These are phyloP conservation scores for Acanthamoeba castellanii DNA, from an alignment of 208 protist species.

Conservation along the genomic window DNA sequence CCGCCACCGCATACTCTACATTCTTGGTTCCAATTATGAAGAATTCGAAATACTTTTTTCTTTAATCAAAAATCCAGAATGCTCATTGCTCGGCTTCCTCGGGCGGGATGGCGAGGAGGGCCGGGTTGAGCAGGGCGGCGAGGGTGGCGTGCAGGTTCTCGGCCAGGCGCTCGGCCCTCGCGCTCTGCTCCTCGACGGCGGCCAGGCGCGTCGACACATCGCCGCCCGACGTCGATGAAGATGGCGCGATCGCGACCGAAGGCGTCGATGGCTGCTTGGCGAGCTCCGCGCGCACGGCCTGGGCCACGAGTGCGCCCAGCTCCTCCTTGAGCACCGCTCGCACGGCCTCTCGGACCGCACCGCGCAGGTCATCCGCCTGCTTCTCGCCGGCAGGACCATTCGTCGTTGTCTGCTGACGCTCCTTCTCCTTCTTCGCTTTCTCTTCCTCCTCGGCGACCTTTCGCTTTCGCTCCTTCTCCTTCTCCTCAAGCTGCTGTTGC, in stretches of 20 bases:
- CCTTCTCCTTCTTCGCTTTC: not conserved
- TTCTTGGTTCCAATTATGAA: not conserved
- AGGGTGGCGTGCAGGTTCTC: not conserved
- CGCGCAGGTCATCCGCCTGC: not conserved
- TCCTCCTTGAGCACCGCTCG: not conserved
- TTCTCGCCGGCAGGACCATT: not conserved
- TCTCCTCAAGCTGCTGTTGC: not conserved
- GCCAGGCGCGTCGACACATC: not conserved
- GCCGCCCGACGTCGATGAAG: not conserved
- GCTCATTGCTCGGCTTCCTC: not conserved
- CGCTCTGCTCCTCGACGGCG: slow-evolving; percentile 8
- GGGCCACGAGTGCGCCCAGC: not conserved
- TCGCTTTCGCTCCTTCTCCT: not conserved
- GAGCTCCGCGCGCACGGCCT: not conserved
- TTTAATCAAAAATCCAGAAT: not conserved
- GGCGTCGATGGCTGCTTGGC: not conserved
- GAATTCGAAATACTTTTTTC: no score
- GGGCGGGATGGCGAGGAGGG: not conserved
- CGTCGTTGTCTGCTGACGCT: not conserved
- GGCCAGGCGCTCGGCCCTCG: not conserved
- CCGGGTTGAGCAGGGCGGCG: not conserved
- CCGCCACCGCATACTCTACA: not conserved
- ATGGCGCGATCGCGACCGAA: no score
- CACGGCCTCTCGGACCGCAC: not conserved
- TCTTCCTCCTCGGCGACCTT: not conserved